Evolutionary conservation across 805 yeast species (phyloP), one percentile per base, ranked within the genome.

Genomic region (Ogataea trehalophila): DNA sequence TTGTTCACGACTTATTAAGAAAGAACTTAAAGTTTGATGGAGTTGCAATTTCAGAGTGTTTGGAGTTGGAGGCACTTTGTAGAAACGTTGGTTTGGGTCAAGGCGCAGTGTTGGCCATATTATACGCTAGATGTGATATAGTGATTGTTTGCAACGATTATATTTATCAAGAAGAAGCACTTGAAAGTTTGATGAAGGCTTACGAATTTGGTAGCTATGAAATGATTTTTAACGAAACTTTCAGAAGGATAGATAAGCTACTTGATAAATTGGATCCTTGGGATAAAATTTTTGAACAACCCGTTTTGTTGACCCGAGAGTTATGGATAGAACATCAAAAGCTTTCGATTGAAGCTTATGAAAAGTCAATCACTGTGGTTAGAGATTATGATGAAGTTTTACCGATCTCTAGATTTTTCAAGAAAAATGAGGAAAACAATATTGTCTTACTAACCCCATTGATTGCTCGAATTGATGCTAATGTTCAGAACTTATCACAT

Each of bases 81-180:
- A 81, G 78, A 46, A 77, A 79, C n/a, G 75, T 80, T 43, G 86
- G 86, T 5, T 68, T 81, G 35, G 80, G 82, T n/a, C 86, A 81
- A 60, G 86, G 85, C 9, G 82, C 80, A 0, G 74, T 79, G 7
- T 68, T 79, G 56, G 82, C 85, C 2, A 65, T 80, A n/a, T 39
- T 56, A 7, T 72, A 73, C 43, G 86, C 85, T 7, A 82, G 85
- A 5, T 81, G 86, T 62, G 86, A 81, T 59, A 65, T 81, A 50
- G 78, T 81, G 9, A 70, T 81, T 72, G 81, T 81, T 20, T 81
- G 86, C 58, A 81, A 79, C 53, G 79, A 79, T 54, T 65, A 65
- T 55, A 66, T 69, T 16, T 66, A 77, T 33, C 86, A 81, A 59
- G 69, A 72, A 41, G 85, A 81, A 55, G 84, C 84, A 16, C 65